These are phyloP conservation scores for Plantago major DNA, from an alignment of 257 asterid genomes.

Conservation along the genomic window DNA sequence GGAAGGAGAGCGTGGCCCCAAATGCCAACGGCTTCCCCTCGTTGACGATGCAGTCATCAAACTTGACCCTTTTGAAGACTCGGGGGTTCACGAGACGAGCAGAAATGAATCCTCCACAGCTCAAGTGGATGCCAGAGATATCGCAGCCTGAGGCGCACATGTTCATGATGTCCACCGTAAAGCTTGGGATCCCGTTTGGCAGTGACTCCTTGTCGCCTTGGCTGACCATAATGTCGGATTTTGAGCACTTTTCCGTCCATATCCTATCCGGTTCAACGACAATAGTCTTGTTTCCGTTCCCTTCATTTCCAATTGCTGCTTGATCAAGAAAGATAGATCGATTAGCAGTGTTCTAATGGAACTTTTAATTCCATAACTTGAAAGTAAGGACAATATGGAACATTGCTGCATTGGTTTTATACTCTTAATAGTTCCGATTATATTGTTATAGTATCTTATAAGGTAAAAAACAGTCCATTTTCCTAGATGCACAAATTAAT, in stretches of 20 bases:
- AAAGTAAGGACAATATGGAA: not conserved
- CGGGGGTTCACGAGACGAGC: constrained; percentile 75
- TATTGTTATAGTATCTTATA: too few relatives aligned
- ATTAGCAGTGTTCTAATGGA: not conserved
- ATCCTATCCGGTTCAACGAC: constrained; percentile 63
- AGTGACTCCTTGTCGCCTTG: constrained; percentile 75
- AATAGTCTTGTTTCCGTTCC: constrained; percentile 8
- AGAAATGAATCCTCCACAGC: constrained; percentile 95
- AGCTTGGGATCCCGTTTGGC: constrained; percentile 84
- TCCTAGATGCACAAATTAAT: too few relatives aligned
- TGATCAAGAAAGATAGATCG: not conserved
- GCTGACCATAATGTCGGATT: constrained; percentile 60
- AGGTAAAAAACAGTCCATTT: too few relatives aligned
- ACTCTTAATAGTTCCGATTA: too few relatives aligned
- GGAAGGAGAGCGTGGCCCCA: constrained; percentile 66
- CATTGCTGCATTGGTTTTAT: not conserved
- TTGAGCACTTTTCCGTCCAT: constrained; percentile 76
- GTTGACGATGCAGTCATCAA: constrained; percentile 72
- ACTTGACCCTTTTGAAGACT: constrained; percentile 62
- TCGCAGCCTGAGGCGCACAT: constrained; percentile 56
- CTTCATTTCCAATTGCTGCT: constrained; percentile 11
- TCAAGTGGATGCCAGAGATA: constrained; percentile 60
- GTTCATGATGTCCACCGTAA: constrained; percentile 84
- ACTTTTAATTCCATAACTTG: too few relatives aligned
- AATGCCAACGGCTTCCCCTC: constrained; percentile 60